Evolutionary conservation across 2,329 filamentous ascomycete genomes (phyloP), one percentile per base, ranked within the genome.

Genomic region (Trichoderma pleuroti): DNA sequence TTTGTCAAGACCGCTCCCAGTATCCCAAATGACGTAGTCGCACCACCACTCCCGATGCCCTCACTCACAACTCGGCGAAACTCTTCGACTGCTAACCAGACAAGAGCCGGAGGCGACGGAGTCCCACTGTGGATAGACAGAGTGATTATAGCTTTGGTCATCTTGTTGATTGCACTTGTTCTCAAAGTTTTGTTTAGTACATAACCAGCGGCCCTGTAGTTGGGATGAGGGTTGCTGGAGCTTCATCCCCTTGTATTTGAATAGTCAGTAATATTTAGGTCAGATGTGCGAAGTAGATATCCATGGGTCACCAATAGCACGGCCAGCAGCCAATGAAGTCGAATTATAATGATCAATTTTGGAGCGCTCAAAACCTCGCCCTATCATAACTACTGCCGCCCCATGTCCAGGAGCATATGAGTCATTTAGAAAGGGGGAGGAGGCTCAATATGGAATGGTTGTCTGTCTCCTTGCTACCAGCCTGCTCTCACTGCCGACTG

Each of bases 51-150:
- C 18, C 34, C 60, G 14, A n/a, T n/a, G n/a, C 32, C 9, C 12
- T 49, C n/a, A n/a, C 54, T 14, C 49, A 8, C 32, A 42, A 32
- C 42, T 24, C 68, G 26, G 30, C 67, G 60, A 30, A 30, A 18
- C 21, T 32, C 32, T n/a, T 32, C 8, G 9, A 72, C 73, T 67
- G 21, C 28, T 59, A 21, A 39, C 2, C 70, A 32, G 24, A 16
- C 61, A 6, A 56, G 52, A 16, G 34, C 18, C 18, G 24, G 64
- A 36, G 42, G 57, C 28, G 60, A 52, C 26, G 68, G 70, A 2
- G 86, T 92, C 18, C 87, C 90, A 2, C 82, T 89, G 14, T 97
- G 93, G 92, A 85, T 97, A 21, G 94, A 97, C 80, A 88, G 92
- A 73, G 87, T 91, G 46, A 97, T 97, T 74, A 88, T 91, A 26